These are phyloP conservation scores for Fusarium duplospermum DNA, from an alignment of 2,329 filamentous ascomycete genomes.

Conservation along the genomic window DNA sequence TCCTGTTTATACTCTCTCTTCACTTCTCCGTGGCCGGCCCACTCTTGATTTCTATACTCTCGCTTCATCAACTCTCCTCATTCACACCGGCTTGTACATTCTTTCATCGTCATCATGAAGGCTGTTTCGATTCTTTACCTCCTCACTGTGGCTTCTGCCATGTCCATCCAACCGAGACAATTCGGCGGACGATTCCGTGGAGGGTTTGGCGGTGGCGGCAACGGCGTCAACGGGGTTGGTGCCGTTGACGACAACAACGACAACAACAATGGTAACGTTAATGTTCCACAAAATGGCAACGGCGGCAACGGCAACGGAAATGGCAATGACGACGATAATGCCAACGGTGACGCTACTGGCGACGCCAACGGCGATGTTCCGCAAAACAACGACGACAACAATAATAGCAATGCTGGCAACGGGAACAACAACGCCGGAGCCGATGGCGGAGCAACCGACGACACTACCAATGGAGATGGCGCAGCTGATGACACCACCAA, in stretches of 20 bases:
- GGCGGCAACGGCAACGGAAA: not conserved
- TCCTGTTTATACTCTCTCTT: not conserved
- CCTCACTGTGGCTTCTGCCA: not conserved
- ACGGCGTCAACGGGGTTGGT: not conserved
- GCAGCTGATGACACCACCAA: not conserved
- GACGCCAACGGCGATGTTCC: not conserved
- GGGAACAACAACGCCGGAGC: not conserved
- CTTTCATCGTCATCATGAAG: slow-evolving; percentile 11
- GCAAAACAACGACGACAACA: not conserved
- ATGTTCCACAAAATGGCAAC: not conserved
- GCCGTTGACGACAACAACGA: not conserved
- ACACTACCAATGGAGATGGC: not conserved
- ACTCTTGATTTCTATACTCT: not conserved
- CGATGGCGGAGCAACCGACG: not conserved
- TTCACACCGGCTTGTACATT: not conserved
- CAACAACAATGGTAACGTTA: not conserved
- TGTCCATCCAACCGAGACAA: slow-evolving; percentile 10
- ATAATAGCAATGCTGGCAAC: not conserved
- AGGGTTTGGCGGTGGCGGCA: not conserved
- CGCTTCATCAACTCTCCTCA: not conserved
- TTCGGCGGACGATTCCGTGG: not conserved
- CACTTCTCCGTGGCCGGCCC: slow-evolving; percentile 13
- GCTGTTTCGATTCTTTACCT: not conserved
- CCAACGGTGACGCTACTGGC: not conserved
- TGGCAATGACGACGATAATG: not conserved